Evolutionary conservation across 768 basidiomycete genomes (phyloP), one percentile per base, ranked within the genome.

Genomic region (Mycena pura): DNA sequence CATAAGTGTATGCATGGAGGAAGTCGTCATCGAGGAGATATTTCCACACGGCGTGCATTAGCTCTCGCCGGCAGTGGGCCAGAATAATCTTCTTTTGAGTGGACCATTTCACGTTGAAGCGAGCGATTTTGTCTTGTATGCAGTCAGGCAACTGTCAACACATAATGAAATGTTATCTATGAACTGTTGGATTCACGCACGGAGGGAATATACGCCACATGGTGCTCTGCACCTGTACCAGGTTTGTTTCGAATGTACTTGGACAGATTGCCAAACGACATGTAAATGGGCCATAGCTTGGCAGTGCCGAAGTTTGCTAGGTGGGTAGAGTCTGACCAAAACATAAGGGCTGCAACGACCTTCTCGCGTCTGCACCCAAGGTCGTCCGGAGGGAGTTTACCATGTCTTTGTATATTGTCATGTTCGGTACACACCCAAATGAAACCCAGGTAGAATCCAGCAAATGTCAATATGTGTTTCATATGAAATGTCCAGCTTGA

Each of bases 251-350:
- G 68, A 11, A 63, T 55, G 48, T 80, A 79, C 49, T 80, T 81
- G 0, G 77, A 77, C 5, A 73, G 66, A 45, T 73, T 74, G 1
- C 72, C 76, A 48, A 76, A 74, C n/a, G 63, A 69, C 22, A 75
- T 39, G 44, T 79, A 80, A 1, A 75, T 47, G 2, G 77, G 77
- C 79, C 76, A 81, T 3, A 72, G 47, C 17, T 60, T 66, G 6
- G 71, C 67, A 15, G 51, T 69, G 0, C 75, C 75, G 60, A 76
- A 75, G 29, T 66, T 67, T 2, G 75, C 63, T 13, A 75, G 69
- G 41, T 71, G 72, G 0, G 75, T 76, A 0, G 68, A 59, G 56
- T 76, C 74, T 3, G 74, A 76, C 60, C 67, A 74, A 15, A 71
- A 67, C 72, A 74, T 73, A 5, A 74, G 44, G 1, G 61, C 66